phyloP scores from a whole-genome alignment of 805 yeast genomes.

The Sungouiozyma intestinalis region DNA sequence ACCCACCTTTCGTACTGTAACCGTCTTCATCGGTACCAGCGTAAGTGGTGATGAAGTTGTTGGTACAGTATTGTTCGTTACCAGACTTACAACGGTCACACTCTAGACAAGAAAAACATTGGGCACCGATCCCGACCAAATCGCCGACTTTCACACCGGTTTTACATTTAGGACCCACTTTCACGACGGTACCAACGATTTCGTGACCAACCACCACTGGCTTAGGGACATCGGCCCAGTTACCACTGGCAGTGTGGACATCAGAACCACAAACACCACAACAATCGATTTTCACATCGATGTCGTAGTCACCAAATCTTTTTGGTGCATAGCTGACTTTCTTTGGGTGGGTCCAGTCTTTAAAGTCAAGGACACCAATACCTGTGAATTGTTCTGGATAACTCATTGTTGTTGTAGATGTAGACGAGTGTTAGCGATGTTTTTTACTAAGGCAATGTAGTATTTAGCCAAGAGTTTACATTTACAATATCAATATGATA shows the following conservation, averaged over 20 bases:
- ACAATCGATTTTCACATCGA: conserved; percentile 47
- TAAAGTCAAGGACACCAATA: conserved; percentile 40
- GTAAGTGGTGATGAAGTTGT: conserved; percentile 39
- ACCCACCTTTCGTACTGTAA: conserved; percentile 51
- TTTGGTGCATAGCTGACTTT: conserved; percentile 42
- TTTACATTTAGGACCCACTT: conserved; percentile 47
- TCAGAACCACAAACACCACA: conserved; percentile 67
- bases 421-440: neutral
- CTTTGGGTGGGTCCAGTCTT: conserved; percentile 48
- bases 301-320: conserved; percentile 34
- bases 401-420: neutral
- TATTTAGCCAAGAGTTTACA: no score
- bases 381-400: conserved; percentile 44
- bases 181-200: conserved; percentile 48
- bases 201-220: conserved; percentile 59
- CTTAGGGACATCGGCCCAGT: conserved; percentile 14
- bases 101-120: conserved; percentile 45
- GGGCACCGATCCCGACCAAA: conserved; percentile 76
- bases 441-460: no score
- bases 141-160: conserved; percentile 49
- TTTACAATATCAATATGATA: no score
- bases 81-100: conserved; percentile 49
- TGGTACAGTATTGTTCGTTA: conserved; percentile 49
- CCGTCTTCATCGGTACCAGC: conserved; percentile 35
- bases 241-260: conserved; percentile 16